phyloP scores from a whole-genome alignment of 352 stramenopile genomes.

The Globisporangium recalcitrans region DNA sequence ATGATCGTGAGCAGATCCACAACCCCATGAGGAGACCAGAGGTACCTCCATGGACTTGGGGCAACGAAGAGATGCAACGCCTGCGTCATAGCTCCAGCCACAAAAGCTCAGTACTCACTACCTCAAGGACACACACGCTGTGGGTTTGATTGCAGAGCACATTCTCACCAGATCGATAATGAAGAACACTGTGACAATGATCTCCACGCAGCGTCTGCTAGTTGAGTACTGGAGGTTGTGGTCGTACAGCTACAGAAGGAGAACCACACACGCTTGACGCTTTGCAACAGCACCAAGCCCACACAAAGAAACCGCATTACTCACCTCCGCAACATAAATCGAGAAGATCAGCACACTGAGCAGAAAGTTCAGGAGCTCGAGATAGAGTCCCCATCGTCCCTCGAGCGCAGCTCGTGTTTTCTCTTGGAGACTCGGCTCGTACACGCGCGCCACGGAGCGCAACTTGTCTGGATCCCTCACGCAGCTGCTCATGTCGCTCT shows the following conservation, averaged over 20 bases:
- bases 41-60: conserved; percentile 31
- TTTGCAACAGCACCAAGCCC: background rate
- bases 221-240: conserved; percentile 17
- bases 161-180: conserved; percentile 46
- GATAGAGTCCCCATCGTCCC: conserved; percentile 33
- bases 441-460: conserved; percentile 32
- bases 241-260: conserved; percentile 34
- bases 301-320: too few relatives aligned
- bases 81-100: conserved; percentile 10
- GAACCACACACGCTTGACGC: background rate
- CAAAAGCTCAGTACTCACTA: background rate
- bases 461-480: conserved; percentile 17
- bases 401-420: conserved; percentile 26
- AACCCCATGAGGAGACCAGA: conserved; percentile 45
- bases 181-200: conserved; percentile 50
- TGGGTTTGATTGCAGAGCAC: background rate
- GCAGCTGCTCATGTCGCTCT: conserved; percentile 23
- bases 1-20: conserved; percentile 75
- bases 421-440: conserved; percentile 47
- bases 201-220: conserved; percentile 26
- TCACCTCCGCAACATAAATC: conserved; percentile 54
- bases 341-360: conserved; percentile 59
- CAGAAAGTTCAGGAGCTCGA: conserved; percentile 53
- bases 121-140: too few relatives aligned
- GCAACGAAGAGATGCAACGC: conserved; percentile 47